Conservation (phyloP, 2,329 filamentous ascomycete species). For the Trichophyton rubrum region DNA sequence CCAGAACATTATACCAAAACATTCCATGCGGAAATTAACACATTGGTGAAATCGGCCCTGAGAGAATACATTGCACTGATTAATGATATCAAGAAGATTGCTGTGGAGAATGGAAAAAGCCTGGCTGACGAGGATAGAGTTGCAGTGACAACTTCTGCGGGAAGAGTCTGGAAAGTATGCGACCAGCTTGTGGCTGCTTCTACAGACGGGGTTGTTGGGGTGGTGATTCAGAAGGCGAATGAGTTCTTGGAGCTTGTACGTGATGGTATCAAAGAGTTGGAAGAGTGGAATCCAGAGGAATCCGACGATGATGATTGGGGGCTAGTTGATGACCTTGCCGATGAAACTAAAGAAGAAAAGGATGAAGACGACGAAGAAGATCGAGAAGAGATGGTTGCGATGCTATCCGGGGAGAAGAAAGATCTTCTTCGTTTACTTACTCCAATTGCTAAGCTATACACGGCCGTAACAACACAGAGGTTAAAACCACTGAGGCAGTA, state of each 20-base stretch:
- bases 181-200: conserved; percentile 57
- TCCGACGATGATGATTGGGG: conserved; percentile 38
- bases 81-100: conserved; percentile 42
- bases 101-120: conserved; percentile 22
- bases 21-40: conserved; percentile 52
- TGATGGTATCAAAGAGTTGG: conserved; percentile 74
- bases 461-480: conserved; percentile 31
- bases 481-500: conserved; percentile 24
- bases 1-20: conserved; percentile 49
- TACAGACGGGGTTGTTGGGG: conserved; percentile 53
- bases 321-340: conserved; percentile 11
- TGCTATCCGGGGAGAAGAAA: conserved; percentile 31
- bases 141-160: conserved; percentile 54
- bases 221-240: conserved; percentile 59
- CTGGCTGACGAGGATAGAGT: conserved; percentile 30
- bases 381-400: conserved; percentile 19
- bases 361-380: conserved; percentile 18
- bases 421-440: conserved; percentile 31
- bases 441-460: conserved; percentile 32
- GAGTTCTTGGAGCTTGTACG: conserved; percentile 62
- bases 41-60: conserved; percentile 48
- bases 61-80: conserved; percentile 52
- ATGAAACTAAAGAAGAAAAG: conserved; percentile 11
- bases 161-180: conserved; percentile 71
- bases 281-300: conserved; percentile 72